Conservation (phyloP, 768 basidiomycete species). For the Boletus vermiculosoides region DNA sequence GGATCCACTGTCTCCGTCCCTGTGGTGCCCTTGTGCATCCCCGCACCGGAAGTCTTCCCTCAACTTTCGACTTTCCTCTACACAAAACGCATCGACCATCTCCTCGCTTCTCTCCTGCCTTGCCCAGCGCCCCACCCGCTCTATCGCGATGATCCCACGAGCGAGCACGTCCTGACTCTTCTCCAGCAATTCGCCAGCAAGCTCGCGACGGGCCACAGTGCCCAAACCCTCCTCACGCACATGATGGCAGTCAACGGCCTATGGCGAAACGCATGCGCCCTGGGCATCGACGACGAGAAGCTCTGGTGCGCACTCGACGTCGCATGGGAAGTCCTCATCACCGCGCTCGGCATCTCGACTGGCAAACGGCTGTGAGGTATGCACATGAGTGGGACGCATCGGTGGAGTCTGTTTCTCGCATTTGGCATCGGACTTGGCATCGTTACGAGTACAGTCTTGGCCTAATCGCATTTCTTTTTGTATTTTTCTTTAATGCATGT, state of each 20-base stretch:
- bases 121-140: conserved; percentile 27
- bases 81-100: conserved; percentile 54
- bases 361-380: conserved; percentile 15
- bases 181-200: conserved; percentile 19
- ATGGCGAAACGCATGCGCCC: conserved; percentile 49
- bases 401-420: neutral
- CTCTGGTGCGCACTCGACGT: conserved; percentile 50
- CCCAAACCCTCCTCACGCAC: conserved; percentile 36
- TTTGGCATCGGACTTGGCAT: conserved; percentile 13
- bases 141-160: conserved; percentile 25
- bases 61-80: conserved; percentile 68
- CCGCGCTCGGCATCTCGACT: conserved; percentile 37
- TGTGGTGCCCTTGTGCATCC: conserved; percentile 66
- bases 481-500: neutral
- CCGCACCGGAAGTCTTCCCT: conserved; percentile 67
- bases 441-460: neutral
- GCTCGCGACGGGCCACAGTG: conserved; percentile 12
- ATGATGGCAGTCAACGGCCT: conserved; percentile 42
- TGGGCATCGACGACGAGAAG: conserved; percentile 48
- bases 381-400: neutral
- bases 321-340: conserved; percentile 49
- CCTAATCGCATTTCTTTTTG: conserved; percentile 8
- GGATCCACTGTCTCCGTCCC: conserved; percentile 44
- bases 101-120: conserved; percentile 66
- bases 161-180: conserved; percentile 5